These are phyloP conservation scores for Colletotrichum sp. DNA, from an alignment of 2,329 filamentous ascomycete species.

Conservation along the genomic window DNA sequence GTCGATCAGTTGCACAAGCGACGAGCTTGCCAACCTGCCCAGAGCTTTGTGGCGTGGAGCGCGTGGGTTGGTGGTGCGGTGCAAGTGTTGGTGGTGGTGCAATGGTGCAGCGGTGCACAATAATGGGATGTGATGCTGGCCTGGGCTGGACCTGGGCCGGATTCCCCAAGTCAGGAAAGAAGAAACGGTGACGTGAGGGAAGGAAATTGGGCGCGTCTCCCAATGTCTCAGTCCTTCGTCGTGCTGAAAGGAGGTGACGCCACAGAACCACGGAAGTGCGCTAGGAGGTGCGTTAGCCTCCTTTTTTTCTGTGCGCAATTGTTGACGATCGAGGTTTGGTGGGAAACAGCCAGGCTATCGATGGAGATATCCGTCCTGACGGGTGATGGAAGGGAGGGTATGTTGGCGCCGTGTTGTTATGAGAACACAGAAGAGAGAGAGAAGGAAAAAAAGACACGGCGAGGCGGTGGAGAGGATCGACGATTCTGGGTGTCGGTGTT, in stretches of 20 bases:
- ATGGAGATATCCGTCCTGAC: background rate
- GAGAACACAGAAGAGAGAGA: background rate
- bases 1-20: conserved; percentile 8
- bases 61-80: conserved; percentile 1
- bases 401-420: background rate
- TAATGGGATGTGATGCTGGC: background rate
- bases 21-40: background rate
- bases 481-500: background rate
- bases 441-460: background rate
- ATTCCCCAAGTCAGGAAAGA: background rate
- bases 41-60: background rate
- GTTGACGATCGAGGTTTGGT: background rate
- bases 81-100: background rate
- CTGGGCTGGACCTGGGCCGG: background rate
- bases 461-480: background rate
- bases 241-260: conserved; percentile 19
- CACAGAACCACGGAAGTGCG: conserved; percentile 8
- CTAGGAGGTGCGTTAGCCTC: conserved; percentile 11
- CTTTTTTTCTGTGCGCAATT: background rate
- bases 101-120: background rate
- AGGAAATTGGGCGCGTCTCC: conserved; percentile 16
- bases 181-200: conserved; percentile 16
- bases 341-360: background rate
- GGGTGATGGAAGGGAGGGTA: background rate
- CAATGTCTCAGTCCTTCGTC: conserved; percentile 14